Evolutionary conservation across 2,329 filamentous ascomycete genomes (phyloP).

Genomic region (Sphaerulina vaccinii): DNA sequence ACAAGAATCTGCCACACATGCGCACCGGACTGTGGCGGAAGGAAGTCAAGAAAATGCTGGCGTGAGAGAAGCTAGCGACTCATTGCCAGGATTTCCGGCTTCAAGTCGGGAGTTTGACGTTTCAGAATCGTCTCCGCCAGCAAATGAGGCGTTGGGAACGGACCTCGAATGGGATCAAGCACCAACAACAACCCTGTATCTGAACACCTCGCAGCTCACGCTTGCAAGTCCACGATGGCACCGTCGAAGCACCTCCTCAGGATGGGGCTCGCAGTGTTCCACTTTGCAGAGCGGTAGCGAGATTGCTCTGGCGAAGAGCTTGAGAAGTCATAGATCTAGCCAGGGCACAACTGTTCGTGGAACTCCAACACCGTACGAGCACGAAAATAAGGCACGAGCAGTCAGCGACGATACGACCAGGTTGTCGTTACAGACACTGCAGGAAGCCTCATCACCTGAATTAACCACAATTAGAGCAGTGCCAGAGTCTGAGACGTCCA

Average conservation of each 20-base stretch:
- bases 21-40: constrained; percentile 9
- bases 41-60: constrained; percentile 18
- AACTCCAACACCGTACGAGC: constrained; percentile 32
- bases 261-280: constrained; percentile 31
- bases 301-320: constrained; percentile 24
- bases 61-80: constrained; percentile 30
- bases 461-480: constrained; percentile 25
- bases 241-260: constrained; percentile 31
- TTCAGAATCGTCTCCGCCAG: constrained; percentile 30
- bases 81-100: constrained; percentile 30
- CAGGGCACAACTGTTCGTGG: constrained; percentile 32
- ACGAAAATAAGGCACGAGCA: constrained; percentile 26
- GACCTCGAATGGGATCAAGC: constrained; percentile 25
- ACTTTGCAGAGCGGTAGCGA: constrained; percentile 29
- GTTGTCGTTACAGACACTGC: constrained; percentile 31
- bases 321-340: constrained; percentile 30
- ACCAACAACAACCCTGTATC: constrained; percentile 27
- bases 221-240: constrained; percentile 29
- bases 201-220: constrained; percentile 24
- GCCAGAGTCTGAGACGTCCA: constrained; percentile 21
- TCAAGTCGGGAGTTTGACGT: constrained; percentile 27
- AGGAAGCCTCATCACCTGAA: constrained; percentile 32
- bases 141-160: constrained; percentile 30
- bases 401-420: constrained; percentile 16
- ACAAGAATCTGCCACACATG: constrained; percentile 3